Conservation (phyloP, 768 basidiomycete genomes). For the Ramaria sp. region DNA sequence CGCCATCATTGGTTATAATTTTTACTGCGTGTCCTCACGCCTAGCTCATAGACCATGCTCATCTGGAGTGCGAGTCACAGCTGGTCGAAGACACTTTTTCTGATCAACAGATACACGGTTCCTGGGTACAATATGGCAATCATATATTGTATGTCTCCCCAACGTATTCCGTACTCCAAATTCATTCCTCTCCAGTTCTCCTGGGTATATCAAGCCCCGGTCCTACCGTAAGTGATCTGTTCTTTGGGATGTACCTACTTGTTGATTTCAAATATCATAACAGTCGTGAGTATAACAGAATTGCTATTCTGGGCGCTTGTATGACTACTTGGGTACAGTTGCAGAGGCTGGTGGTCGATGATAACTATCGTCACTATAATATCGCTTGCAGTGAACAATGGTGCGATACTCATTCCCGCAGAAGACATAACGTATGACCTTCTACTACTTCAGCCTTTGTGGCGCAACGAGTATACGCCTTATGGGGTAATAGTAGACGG, state of each 20-base stretch:
- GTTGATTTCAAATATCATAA: background rate
- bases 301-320: background rate
- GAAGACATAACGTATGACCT: background rate
- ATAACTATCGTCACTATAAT: background rate
- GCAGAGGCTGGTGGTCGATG: background rate
- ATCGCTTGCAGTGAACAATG: background rate
- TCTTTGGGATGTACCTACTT: background rate
- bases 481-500: conserved; percentile 1
- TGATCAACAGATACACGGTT: conserved; percentile 30
- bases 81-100: conserved; percentile 28
- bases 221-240: background rate
- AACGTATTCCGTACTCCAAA: background rate
- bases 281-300: background rate
- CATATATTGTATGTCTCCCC: conserved; percentile 10
- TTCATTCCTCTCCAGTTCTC: background rate
- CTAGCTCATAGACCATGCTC: conserved; percentile 16
- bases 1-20: background rate
- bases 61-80: conserved; percentile 30
- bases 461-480: conserved; percentile 2
- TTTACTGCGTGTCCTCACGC: background rate
- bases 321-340: background rate
- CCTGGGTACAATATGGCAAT: conserved; percentile 17
- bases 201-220: too few species aligned
- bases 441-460: conserved; percentile 1
- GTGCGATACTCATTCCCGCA: background rate